These are phyloP conservation scores for Dryas octopetala DNA, from an alignment of 306 rosid genomes.

Conservation along the genomic window DNA sequence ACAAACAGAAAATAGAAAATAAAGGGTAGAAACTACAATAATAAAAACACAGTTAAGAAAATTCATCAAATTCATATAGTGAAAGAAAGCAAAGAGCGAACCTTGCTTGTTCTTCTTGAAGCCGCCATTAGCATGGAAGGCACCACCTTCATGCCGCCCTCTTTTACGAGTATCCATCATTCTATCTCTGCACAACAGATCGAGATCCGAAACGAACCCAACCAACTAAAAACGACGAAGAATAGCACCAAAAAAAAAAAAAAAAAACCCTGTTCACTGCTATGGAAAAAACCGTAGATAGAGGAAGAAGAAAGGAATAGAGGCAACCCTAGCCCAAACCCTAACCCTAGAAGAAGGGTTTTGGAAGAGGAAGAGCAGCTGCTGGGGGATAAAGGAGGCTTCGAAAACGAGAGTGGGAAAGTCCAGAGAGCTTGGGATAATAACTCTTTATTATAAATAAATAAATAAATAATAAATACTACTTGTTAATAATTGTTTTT, in stretches of 20 bases:
- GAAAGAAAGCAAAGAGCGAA: background rate
- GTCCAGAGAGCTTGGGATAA: slow-evolving; percentile 8
- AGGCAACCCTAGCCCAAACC: slow-evolving; percentile 45
- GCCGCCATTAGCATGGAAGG: slow-evolving; percentile 22
- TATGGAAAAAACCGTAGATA: background rate
- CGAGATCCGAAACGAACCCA: slow-evolving; percentile 44
- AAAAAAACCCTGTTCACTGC: background rate
- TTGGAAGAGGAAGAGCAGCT: slow-evolving; percentile 12
- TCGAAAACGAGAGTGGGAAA: slow-evolving; percentile 15
- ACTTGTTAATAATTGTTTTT: background rate
- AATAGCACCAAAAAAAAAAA: background rate
- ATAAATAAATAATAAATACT: too few species aligned
- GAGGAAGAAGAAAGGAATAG: background rate
- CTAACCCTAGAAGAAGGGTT: slow-evolving; percentile 42
- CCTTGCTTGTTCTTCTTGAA: slow-evolving; percentile 33
- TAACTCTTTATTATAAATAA: too few species aligned
- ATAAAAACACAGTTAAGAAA: background rate
- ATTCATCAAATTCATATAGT: background rate
- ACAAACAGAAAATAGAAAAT: background rate
- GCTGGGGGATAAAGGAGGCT: slow-evolving; percentile 2
- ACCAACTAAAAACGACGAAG: slow-evolving; percentile 2
- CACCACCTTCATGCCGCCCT: slow-evolving; percentile 22
- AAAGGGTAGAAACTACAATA: too few species aligned
- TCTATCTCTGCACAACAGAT: slow-evolving; percentile 5
- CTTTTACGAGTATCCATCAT: slow-evolving; percentile 31